These are phyloP conservation scores for Inga laurina DNA, from an alignment of 306 rosid species.

Conservation along the genomic window DNA sequence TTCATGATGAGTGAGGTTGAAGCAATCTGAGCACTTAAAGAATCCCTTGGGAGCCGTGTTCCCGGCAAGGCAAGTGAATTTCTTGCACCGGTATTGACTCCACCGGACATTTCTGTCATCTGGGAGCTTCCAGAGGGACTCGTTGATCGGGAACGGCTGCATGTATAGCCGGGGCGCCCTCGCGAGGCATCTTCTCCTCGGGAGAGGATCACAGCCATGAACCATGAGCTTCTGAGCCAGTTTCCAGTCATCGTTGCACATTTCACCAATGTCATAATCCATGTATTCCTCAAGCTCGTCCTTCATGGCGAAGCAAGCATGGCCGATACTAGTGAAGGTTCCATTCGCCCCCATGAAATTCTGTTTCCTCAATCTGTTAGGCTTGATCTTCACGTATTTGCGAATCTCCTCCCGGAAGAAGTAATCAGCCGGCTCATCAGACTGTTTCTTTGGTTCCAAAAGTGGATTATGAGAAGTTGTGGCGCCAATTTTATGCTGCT, in stretches of 20 bases:
- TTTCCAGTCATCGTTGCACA: slow-evolving; percentile 84
- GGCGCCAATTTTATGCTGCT: neutral
- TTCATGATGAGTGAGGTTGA: slow-evolving; percentile 68
- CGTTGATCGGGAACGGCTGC: slow-evolving; percentile 52
- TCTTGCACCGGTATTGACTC: slow-evolving; percentile 74
- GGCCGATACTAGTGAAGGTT: slow-evolving; percentile 79
- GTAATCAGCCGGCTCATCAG: slow-evolving; percentile 51
- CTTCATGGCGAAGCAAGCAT: slow-evolving; percentile 68
- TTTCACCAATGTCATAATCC: slow-evolving; percentile 74
- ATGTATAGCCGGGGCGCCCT: slow-evolving; percentile 55
- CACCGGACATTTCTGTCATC: slow-evolving; percentile 73
- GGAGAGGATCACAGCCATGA: slow-evolving; percentile 85
- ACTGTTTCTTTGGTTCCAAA: slow-evolving; percentile 38
- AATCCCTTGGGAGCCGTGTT: slow-evolving; percentile 53
- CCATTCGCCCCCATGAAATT: slow-evolving; percentile 89
- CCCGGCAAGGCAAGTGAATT: slow-evolving; percentile 60
- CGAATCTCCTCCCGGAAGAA: slow-evolving; percentile 75
- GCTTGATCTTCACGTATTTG: slow-evolving; percentile 66
- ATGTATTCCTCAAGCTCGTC: slow-evolving; percentile 74
- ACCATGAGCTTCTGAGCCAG: slow-evolving; percentile 79
- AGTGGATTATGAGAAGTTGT: slow-evolving; percentile 42
- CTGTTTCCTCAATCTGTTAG: slow-evolving; percentile 69
- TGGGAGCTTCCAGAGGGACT: slow-evolving; percentile 73
- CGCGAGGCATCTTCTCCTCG: slow-evolving; percentile 75
- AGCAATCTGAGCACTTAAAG: slow-evolving; percentile 77